Base-by-base conservation (phyloP, 345 rosid species). In the Moringa oleifera region DNA sequence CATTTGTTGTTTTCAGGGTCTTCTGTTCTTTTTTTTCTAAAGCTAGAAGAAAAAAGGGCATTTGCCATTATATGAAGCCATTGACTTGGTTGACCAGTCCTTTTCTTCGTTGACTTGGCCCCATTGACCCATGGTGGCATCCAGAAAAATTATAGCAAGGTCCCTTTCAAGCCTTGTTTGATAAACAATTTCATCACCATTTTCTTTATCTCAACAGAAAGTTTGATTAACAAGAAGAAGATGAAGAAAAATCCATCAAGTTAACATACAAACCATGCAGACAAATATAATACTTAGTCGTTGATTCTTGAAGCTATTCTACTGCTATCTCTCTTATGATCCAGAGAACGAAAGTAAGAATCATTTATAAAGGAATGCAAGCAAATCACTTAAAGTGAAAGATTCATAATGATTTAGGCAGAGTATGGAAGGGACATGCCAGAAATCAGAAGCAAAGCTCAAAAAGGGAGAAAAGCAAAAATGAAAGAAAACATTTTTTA, bases 51-150 rank as follows among this genome's bases (percentile, higher is more conserved):
- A 33, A 33, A 33, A 33, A 11, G 11, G 37, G 37, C 69, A 45
- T 23, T 54, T 55, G 15, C 53, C 20, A 20, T 57, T 33, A 6
- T 62, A 55, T 7, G 62, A 47, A 22, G 37, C 10, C 55, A 46
- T 72, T 71, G 74, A 80, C 83, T 59, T 63, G 51, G 79, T 77
- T 72, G 77, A 77, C 77, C 60, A 0, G 77, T 65, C 68, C 15
- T 58, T 75, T 37, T 76, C 83, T 58, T 49, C 63, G 58, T 65
- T 73, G 85, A 82, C 87, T 72, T 59, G 63, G 61, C 22, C 71
- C 3, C 5, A 56, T 59, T 65, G 65, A 74, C 72, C 61, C 67
- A 69, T 50, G 37, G 67, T 74, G 25, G 50, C 51, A 23, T 36
- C 25, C 19, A 49, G 25, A 61, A 60, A 59, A 28, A 20, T 23